These are phyloP conservation scores for Linderniella brevidens DNA, from an alignment of 257 asterid species.

Conservation along the genomic window DNA sequence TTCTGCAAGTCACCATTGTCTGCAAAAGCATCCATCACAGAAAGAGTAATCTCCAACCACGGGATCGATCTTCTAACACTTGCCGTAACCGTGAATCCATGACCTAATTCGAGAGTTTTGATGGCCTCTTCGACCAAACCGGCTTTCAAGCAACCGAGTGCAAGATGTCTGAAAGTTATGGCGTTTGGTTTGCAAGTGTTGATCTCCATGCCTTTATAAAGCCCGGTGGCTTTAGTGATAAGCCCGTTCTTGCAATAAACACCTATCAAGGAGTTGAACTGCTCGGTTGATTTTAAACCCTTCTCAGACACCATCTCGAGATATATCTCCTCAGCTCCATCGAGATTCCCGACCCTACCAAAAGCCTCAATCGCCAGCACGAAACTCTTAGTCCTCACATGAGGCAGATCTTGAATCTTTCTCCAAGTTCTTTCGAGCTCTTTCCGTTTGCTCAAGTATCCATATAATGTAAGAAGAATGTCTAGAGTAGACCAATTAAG, in stretches of 20 bases:
- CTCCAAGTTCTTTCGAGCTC: constrained; percentile 56
- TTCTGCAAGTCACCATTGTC: constrained; percentile 49
- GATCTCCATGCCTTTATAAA: constrained; percentile 66
- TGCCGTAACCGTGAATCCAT: constrained; percentile 15
- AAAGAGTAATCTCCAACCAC: constrained; percentile 61
- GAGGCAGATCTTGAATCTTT: constrained; percentile 33
- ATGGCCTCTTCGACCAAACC: constrained; percentile 48
- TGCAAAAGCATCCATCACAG: constrained; percentile 41
- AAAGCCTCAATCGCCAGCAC: constrained; percentile 62
- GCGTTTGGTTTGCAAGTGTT: constrained; percentile 63
- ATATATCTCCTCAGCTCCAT: constrained; percentile 64
- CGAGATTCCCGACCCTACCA: constrained; percentile 50
- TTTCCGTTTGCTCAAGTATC: constrained; percentile 40
- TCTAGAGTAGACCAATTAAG: constrained; percentile 71
- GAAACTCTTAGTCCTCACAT: constrained; percentile 47
- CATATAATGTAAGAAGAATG: constrained; percentile 54
- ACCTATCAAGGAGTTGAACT: constrained; percentile 60
- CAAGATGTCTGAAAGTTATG: constrained; percentile 63
- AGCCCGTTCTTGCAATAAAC: constrained; percentile 63
- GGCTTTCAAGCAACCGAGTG: constrained; percentile 74
- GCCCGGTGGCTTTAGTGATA: constrained; percentile 58
- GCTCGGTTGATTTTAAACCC: constrained; percentile 57
- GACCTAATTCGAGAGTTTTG: constrained; percentile 52
- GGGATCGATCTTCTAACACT: constrained; percentile 57
- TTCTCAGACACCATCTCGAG: constrained; percentile 34